Evolutionary conservation across 306 rosid genomes (phyloP).

Genomic region (Dalbergia cochinchinensis): DNA sequence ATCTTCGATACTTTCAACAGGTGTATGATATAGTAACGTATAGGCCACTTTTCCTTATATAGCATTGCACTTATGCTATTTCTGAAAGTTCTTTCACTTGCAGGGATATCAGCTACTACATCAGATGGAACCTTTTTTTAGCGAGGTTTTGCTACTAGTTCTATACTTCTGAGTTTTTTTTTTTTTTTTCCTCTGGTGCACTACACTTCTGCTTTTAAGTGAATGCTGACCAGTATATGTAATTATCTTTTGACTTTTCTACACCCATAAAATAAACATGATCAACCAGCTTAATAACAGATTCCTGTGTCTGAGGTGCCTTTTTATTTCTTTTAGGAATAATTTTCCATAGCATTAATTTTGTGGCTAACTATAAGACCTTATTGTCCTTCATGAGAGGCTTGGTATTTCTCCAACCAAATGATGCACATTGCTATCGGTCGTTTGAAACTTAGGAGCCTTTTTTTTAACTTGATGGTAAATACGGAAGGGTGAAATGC

Average conservation of each 20-base stretch:
- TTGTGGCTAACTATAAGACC: slow-evolving; percentile 38
- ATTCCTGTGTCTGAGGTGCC: slow-evolving; percentile 25
- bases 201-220: slow-evolving; percentile 31
- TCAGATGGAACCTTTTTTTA: slow-evolving; percentile 64
- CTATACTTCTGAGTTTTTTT: slow-evolving; percentile 36
- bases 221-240: slow-evolving; percentile 8
- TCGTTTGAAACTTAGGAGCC: slow-evolving; percentile 21
- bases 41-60: slow-evolving; percentile 19
- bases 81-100: slow-evolving; percentile 31
- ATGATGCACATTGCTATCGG: not conserved
- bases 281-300: slow-evolving; percentile 18
- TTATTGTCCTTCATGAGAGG: slow-evolving; percentile 38
- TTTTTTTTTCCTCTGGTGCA: too few species aligned
- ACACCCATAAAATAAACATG: slow-evolving; percentile 32
- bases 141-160: slow-evolving; percentile 54
- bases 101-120: slow-evolving; percentile 64
- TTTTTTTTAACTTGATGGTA: slow-evolving; percentile 12
- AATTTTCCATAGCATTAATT: slow-evolving; percentile 22
- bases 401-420: slow-evolving; percentile 38
- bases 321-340: slow-evolving; percentile 15
- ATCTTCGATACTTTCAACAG: slow-evolving; percentile 88
- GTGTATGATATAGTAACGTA: slow-evolving; percentile 48
- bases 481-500: slow-evolving; percentile 33
- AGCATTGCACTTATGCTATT: slow-evolving; percentile 39
- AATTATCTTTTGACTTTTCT: slow-evolving; percentile 31